Conservation (phyloP, 345 rosid genomes). For the Hibiscus mutabilis region DNA sequence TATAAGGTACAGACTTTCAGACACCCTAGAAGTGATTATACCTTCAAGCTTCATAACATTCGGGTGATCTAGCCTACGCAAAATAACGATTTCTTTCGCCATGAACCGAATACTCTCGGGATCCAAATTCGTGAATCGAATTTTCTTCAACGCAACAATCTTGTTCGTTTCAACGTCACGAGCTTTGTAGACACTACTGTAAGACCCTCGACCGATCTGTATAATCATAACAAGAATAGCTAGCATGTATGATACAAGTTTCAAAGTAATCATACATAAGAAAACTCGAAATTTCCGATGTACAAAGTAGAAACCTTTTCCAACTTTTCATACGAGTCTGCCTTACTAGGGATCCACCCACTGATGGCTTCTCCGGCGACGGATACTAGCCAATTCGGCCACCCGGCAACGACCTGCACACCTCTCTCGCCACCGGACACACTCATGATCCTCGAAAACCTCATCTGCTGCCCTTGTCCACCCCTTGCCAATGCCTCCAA, state of each 20-base stretch:
- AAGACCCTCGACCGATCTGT: slow-evolving; percentile 72
- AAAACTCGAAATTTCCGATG: not conserved
- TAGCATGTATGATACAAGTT: not conserved
- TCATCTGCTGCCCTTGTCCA: slow-evolving; percentile 18
- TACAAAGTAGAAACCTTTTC: slow-evolving; percentile 65
- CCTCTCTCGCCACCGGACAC: slow-evolving; percentile 56
- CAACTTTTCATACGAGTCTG: slow-evolving; percentile 83
- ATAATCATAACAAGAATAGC: not conserved
- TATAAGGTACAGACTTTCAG: slow-evolving; percentile 54
- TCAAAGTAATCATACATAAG: not conserved
- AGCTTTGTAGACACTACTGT: slow-evolving; percentile 66
- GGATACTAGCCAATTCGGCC: slow-evolving; percentile 88
- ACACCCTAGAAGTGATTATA: slow-evolving; percentile 52
- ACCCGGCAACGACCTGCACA: slow-evolving; percentile 75
- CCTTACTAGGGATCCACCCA: slow-evolving; percentile 89
- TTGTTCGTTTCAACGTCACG: slow-evolving; percentile 54
- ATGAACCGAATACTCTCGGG: slow-evolving; percentile 66
- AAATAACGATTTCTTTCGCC: slow-evolving; percentile 62
- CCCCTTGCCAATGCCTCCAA: slow-evolving; percentile 14
- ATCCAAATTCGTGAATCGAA: slow-evolving; percentile 62
- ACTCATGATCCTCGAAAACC: slow-evolving; percentile 37
- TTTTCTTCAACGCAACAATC: slow-evolving; percentile 62
- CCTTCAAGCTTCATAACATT: slow-evolving; percentile 78
- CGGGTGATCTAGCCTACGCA: slow-evolving; percentile 62
- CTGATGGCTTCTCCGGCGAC: slow-evolving; percentile 96